Evolutionary conservation across 2,329 filamentous ascomycete species (phyloP).

Genomic region (Ceratocystiopsis sp.): DNA sequence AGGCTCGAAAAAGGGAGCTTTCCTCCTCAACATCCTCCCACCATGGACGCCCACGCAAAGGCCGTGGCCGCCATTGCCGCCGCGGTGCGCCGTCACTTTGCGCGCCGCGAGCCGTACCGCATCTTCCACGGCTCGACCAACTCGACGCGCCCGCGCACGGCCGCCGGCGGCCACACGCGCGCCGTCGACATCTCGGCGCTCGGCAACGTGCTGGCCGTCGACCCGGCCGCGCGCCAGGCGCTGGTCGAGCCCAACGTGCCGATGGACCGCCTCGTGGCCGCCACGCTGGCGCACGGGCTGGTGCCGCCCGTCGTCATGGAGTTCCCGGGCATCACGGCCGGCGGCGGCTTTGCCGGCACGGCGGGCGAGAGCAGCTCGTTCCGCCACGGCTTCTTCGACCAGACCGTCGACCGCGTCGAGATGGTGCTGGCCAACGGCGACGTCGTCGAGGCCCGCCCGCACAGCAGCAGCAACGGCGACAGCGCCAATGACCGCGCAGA

Average conservation of each 20-base stretch:
- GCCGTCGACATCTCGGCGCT: slow-evolving; percentile 45
- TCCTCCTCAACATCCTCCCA: too few relatives aligned
- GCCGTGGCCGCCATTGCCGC: slow-evolving; percentile 30
- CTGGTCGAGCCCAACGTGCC: slow-evolving; percentile 61
- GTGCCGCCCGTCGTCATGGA: slow-evolving; percentile 61
- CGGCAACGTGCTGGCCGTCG: slow-evolving; percentile 44
- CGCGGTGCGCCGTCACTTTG: slow-evolving; percentile 30
- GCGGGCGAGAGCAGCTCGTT: slow-evolving; percentile 56
- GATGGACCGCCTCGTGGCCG: slow-evolving; percentile 53
- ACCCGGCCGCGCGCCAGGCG: slow-evolving; percentile 35
- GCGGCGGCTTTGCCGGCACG: slow-evolving; percentile 54
- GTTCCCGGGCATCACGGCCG: slow-evolving; percentile 59
- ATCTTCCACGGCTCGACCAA: slow-evolving; percentile 68
- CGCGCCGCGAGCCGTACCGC: slow-evolving; percentile 41
- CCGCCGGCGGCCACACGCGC: slow-evolving; percentile 12
- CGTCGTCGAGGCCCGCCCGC: slow-evolving; percentile 31
- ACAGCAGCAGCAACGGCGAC: background rate
- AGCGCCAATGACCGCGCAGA: slow-evolving; percentile 26
- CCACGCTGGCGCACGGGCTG: slow-evolving; percentile 46
- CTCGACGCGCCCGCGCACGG: slow-evolving; percentile 41
- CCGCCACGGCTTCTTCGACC: slow-evolving; percentile 54
- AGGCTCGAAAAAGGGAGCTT: too few relatives aligned
- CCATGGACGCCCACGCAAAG: slow-evolving; percentile 32
- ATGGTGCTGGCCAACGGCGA: slow-evolving; percentile 53
- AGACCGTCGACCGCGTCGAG: slow-evolving; percentile 45